phyloP scores from a whole-genome alignment of 345 rosid genomes.

The Brassica juncea region DNA sequence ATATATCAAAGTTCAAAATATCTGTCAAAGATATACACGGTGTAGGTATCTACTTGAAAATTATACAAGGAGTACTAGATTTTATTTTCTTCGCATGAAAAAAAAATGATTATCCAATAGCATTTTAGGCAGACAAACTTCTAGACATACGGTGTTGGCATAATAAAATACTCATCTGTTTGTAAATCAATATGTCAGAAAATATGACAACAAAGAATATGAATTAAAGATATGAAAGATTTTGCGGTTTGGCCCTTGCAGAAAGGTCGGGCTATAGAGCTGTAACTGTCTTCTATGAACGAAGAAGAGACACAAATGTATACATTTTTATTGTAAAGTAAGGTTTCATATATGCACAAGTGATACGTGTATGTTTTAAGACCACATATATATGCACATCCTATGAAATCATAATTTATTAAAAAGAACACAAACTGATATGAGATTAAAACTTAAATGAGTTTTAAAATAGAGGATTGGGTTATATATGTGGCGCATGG shows the following conservation, averaged over 20 bases:
- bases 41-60: not conserved
- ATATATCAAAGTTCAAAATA: not conserved
- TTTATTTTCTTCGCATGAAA: not conserved
- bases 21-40: too few species aligned
- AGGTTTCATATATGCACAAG: constrained; percentile 15
- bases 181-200: constrained; percentile 19
- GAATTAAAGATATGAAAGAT: constrained; percentile 30
- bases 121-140: not conserved
- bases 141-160: constrained; percentile 23
- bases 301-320: constrained; percentile 23
- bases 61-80: not conserved
- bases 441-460: not conserved
- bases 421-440: not conserved
- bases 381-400: constrained; percentile 4
- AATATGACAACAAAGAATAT: constrained; percentile 6
- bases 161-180: constrained; percentile 23
- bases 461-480: not conserved
- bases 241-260: constrained; percentile 39
- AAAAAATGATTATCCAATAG: constrained; percentile 1
- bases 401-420: not conserved
- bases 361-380: constrained; percentile 22
- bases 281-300: constrained; percentile 25
- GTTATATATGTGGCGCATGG: constrained; percentile 36
- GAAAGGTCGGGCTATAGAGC: constrained; percentile 22
- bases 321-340: not conserved